A percentile compares a stretch with the other conserved stretches of the same genome.
Conservation (phyloP, 2,329 filamentous ascomycete species). For the Mycosphaerelloides madeirae region DNA sequence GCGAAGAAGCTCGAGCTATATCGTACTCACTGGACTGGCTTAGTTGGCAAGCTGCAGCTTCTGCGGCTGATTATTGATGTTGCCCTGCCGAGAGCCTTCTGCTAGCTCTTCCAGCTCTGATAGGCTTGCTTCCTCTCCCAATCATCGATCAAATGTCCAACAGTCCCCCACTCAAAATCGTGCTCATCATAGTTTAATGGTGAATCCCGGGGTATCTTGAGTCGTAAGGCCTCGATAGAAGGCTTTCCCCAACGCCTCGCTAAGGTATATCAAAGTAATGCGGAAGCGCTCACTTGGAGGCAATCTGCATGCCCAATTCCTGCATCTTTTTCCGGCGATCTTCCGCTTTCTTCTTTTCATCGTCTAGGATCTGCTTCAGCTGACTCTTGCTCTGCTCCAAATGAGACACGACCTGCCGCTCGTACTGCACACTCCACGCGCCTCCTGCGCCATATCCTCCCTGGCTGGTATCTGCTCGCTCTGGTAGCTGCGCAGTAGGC, state of each 20-base stretch:
- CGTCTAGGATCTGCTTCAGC: slow-evolving; percentile 43
- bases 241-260: slow-evolving; percentile 14
- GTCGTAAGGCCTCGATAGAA: too few relatives aligned
- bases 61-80: too few relatives aligned
- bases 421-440: slow-evolving; percentile 43
- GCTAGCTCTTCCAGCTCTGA: too few relatives aligned
- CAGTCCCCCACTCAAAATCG: too few relatives aligned
- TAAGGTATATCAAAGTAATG: slow-evolving; percentile 1
- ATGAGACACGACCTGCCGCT: slow-evolving; percentile 28
- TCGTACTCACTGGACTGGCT: too few relatives aligned
- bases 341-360: slow-evolving; percentile 28
- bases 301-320: slow-evolving; percentile 12
- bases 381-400: slow-evolving; percentile 59
- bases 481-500: slow-evolving; percentile 70
- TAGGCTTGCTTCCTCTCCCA: too few relatives aligned
- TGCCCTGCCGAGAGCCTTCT: too few relatives aligned
- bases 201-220: too few relatives aligned
- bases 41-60: too few relatives aligned
- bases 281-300: neutral
- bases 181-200: too few relatives aligned
- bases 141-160: too few relatives aligned
- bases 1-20: too few relatives aligned
- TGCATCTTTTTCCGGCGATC: slow-evolving; percentile 27
- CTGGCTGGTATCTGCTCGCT: slow-evolving; percentile 61
- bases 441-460: slow-evolving; percentile 58